Percentiles rank a stretch among this genome's conserved stretches.
These are phyloP conservation scores for Mediolabrus comicus DNA, from an alignment of 108 stramenopile species.

Conservation along the genomic window DNA sequence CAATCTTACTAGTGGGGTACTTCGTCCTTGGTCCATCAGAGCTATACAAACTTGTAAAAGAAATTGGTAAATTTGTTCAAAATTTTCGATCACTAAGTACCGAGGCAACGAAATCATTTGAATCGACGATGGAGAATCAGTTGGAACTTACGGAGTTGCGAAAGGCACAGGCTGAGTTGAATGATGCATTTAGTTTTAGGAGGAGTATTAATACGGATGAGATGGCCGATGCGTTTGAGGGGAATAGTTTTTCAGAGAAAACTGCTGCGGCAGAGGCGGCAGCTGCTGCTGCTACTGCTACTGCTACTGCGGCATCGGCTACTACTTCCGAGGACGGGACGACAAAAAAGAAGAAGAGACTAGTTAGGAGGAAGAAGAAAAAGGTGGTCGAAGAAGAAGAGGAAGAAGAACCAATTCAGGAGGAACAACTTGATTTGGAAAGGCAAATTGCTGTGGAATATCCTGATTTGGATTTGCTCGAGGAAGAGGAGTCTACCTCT, in stretches of 20 bases:
- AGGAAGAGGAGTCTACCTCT: not conserved
- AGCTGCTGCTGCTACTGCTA: slow-evolving; percentile 21
- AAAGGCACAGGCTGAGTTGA: slow-evolving; percentile 78
- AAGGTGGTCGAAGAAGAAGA: slow-evolving; percentile 15
- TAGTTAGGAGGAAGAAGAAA: slow-evolving; percentile 37
- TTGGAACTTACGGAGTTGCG: slow-evolving; percentile 82
- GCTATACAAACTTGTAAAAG: slow-evolving; percentile 85
- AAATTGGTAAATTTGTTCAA: slow-evolving; percentile 85
- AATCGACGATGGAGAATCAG: slow-evolving; percentile 81
- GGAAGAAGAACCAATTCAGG: not conserved
- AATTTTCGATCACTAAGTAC: slow-evolving; percentile 69
- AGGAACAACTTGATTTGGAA: not conserved
- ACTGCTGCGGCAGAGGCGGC: slow-evolving; percentile 9
- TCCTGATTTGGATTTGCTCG: slow-evolving; percentile 48
- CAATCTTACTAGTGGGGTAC: slow-evolving; percentile 84
- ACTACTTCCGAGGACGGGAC: slow-evolving; percentile 6
- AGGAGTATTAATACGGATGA: slow-evolving; percentile 85
- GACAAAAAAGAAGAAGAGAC: slow-evolving; percentile 23
- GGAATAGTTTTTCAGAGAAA: not conserved
- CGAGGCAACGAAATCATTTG: slow-evolving; percentile 71
- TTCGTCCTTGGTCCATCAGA: slow-evolving; percentile 87
- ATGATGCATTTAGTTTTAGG: slow-evolving; percentile 83
- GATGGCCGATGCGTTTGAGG: slow-evolving; percentile 46
- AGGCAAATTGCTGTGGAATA: slow-evolving; percentile 26
- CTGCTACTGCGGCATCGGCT: not conserved